Base-by-base conservation (phyloP, 2,329 filamentous ascomycete species). In the Arthrocladium fulminans region DNA sequence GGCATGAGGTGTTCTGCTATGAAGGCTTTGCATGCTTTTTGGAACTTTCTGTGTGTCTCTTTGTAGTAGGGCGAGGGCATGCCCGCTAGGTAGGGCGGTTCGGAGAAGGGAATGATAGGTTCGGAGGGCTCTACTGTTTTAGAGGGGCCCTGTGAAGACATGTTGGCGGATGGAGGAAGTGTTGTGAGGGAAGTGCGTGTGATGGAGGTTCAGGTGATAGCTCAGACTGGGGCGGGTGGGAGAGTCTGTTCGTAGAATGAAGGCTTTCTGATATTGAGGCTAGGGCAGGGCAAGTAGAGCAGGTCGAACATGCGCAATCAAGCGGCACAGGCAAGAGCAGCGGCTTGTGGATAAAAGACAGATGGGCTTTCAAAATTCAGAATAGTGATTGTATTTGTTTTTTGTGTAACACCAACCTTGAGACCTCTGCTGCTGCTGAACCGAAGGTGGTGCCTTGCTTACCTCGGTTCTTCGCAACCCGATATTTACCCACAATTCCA, bases 11-110 rank as follows among this genome's bases (percentile, higher is more conserved):
- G 69, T 57, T 84, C 72, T 43, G 75, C 72, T 39, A 84, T 70
- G 61, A 87, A 87, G 4, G 71, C 74, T 29, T 81, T 80, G 60
- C 81, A 82, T 54, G 75, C 77, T 61, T 79, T 77, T 62, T 88
- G 84, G 72, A 81, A 86, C 60, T 67, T 69, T 12, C 71, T 69
- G 61, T 88, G 83, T 3, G 79, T 78, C 2, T 75, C 71, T 20
- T 75, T 81, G 68, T 84, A 85, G 68, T 86, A 84, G 10, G 84
- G 79, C 0, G 81, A 84, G 0, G 84, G 84, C 2, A 86, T 70
- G 45, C 83, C 83, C 57, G 72, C 72, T 40, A 88, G 73, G 67
- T 82, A 88, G 1, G 83, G 76, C 1, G 84, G 84, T 58, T 88
- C 84, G 3, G 81, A 80, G 67, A 88, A 86, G 44, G 84, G 84